Evolutionary conservation across 805 yeast species (phyloP).

Genomic region (Priceomyces castillae): DNA sequence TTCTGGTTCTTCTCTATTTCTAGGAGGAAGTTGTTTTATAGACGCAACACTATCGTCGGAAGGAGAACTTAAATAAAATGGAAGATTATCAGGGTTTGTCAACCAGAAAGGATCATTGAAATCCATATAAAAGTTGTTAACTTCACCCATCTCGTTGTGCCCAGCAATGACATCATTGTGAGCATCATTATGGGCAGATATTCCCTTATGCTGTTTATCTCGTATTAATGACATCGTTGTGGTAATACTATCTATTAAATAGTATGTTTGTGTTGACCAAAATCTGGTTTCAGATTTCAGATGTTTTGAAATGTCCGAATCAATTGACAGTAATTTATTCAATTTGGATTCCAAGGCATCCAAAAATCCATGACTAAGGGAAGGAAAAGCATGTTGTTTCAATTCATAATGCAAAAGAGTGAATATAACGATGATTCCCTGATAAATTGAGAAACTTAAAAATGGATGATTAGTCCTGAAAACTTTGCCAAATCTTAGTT

Average conservation of each 20-base stretch:
- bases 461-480: slow-evolving; percentile 45
- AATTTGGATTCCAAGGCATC: slow-evolving; percentile 21
- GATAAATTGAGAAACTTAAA: slow-evolving; percentile 48
- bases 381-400: slow-evolving; percentile 12
- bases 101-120: slow-evolving; percentile 52
- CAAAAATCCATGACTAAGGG: slow-evolving; percentile 17
- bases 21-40: not conserved
- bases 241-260: slow-evolving; percentile 29
- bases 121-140: slow-evolving; percentile 38
- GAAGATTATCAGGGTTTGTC: slow-evolving; percentile 47
- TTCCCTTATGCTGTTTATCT: slow-evolving; percentile 13
- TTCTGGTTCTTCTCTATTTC: not conserved
- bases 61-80: slow-evolving; percentile 31
- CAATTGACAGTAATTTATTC: slow-evolving; percentile 21
- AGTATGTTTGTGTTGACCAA: slow-evolving; percentile 36
- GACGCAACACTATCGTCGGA: slow-evolving; percentile 18
- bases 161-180: not conserved
- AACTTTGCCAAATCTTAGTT: slow-evolving; percentile 27
- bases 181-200: not conserved
- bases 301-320: slow-evolving; percentile 19
- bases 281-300: slow-evolving; percentile 18
- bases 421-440: slow-evolving; percentile 50
- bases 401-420: slow-evolving; percentile 46
- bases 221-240: slow-evolving; percentile 25
- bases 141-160: slow-evolving; percentile 2